Base-by-base conservation (phyloP, 768 basidiomycete genomes). In the Mycena floridula region DNA sequence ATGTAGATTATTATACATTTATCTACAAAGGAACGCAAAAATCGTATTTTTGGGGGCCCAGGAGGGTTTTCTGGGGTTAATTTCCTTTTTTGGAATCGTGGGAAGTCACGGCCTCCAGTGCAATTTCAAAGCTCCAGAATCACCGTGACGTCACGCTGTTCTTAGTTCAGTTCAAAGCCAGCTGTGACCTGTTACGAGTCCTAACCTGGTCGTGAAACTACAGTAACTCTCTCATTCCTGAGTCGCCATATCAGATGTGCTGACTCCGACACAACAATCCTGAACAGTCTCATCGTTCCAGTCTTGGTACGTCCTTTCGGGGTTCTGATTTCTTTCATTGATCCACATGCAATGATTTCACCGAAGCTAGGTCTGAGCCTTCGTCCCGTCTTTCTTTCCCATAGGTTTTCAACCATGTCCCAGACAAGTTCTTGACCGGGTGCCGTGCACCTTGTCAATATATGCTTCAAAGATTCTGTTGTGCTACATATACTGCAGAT, bases 211-310 rank as follows among this genome's bases (percentile, higher is more conserved):
- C n/a, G n/a, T n/a, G n/a, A n/a, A n/a, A n/a, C n/a, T n/a, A n/a
- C n/a, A n/a, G 61, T 63, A n/a, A 47, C 50, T 49, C 57, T 52
- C n/a, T 58, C 48, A 25, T 58, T 60, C 18, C 62, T 28, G 5
- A 58, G n/a, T n/a, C 47, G 50, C 64, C 62, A 65, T 11, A 62
- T 63, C 0, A 60, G 54, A 45, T 62, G 49, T 1, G 59, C 50
- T 0, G 59, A 51, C 44, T 65, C 62, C 7, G 60, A 55, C 12
- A 64, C 46, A 0, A 62, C 7, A 5, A 63, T 64, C 3, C 46
- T 39, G 20, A 47, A 50, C 0, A 64, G 53, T 9, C 59, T 12
- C 5, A 42, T 50, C 1, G 43, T 21, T 4, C 54, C 54, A 30
- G 28, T 9, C 9, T 13, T 24, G 7, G 9, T 15, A 5, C 43